These are phyloP conservation scores for Ramaria sp. DNA, from an alignment of 768 basidiomycete genomes.

Conservation along the genomic window DNA sequence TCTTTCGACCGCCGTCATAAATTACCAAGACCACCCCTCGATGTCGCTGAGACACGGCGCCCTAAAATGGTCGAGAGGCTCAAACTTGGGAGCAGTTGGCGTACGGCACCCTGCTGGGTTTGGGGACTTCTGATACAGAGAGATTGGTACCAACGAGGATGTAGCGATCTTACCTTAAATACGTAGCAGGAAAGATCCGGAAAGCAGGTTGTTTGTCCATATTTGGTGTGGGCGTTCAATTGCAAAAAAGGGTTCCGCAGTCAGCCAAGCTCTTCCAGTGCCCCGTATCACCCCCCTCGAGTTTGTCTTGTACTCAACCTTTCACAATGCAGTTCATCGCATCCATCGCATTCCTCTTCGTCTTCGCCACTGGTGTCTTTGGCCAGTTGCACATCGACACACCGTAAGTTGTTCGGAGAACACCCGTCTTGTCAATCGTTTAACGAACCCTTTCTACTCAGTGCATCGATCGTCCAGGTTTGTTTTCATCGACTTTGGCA, in stretches of 20 bases:
- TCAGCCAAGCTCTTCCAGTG: neutral
- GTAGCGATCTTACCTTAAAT: no score
- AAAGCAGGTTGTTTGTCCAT: neutral
- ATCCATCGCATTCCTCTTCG: slow-evolving; percentile 23
- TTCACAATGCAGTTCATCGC: slow-evolving; percentile 14
- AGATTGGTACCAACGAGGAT: no score
- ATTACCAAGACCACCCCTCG: no score
- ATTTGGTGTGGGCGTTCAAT: neutral
- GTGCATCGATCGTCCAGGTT: neutral
- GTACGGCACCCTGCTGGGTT: no score
- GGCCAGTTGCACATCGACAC: slow-evolving; percentile 52
- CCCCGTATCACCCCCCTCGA: neutral
- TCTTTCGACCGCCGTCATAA: no score
- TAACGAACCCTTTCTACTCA: neutral
- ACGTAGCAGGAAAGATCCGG: no score
- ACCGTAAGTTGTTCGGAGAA: slow-evolving; percentile 40
- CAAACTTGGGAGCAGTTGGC: no score
- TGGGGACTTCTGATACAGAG: no score
- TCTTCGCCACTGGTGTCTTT: slow-evolving; percentile 30
- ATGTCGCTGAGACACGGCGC: no score
- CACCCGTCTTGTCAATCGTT: neutral
- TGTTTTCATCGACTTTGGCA: neutral
- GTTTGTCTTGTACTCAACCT: neutral
- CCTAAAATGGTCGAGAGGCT: no score
- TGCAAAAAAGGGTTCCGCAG: neutral